Evolutionary conservation across 306 rosid genomes (phyloP), one percentile per base, ranked within the genome.

Genomic region (Cicer bijugum): DNA sequence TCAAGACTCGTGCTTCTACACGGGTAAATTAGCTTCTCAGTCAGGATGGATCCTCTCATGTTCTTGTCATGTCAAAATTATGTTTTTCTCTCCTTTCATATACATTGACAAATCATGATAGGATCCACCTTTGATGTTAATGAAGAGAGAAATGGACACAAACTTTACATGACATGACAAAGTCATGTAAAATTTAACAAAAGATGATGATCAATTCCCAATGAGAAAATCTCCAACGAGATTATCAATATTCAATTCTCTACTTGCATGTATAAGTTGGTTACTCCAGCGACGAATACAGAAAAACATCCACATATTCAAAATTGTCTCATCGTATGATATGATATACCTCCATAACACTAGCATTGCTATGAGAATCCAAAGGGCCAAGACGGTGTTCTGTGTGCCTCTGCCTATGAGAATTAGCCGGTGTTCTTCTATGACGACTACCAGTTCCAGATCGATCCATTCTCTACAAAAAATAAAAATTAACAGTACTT

Each of bases 371-470:
- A 44, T 75, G 80, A 56, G 95, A 85, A 70, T 95, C 93, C 38
- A 85, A 75, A 40, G 88, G 85, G 8, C 91, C 96, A 33, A 75
- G 74, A 71, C 76, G 89, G 56, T 88, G 87, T 15, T 91, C 96
- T 9, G 82, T 39, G 52, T 87, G 74, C 82, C 90, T 87, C 60
- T 70, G 83, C 82, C 80, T 86, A 79, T 91, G 96, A 67, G 96
- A 88, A 78, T 82, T 50, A 4, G 96, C 84, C 0, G 97, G 80
- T 7, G 97, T 86, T 85, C 90, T 83, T 75, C 89, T 86, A 63
- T 86, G 87, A 45, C 88, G 90, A 79, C 92, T 95, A 14, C 91
- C 97, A 1, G 90, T 88, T 78, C 93, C 99, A 17, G 96, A 91
- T 78, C 96, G 92, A 82, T 91, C 97, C 89, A 85, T 85, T 75